Evolutionary conservation across 2,329 filamentous ascomycete species (phyloP), one percentile per base, ranked within the genome.

Genomic region (Sclerotinia nivalis): DNA sequence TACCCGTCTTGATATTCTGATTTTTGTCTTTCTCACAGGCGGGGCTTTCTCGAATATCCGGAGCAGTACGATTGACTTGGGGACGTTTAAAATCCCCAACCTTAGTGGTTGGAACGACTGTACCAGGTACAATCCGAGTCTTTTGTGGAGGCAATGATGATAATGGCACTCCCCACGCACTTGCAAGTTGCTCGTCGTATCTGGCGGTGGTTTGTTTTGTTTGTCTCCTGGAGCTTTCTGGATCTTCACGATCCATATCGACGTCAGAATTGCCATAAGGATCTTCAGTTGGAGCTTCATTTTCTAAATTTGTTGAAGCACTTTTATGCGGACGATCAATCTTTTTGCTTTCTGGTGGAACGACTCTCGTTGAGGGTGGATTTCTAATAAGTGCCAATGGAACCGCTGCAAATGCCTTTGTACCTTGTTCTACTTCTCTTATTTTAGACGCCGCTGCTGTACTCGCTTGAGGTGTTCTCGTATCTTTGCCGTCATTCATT

Each of bases 91-190:
- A 20, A 25, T 64, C 31, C 8, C 31, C 45, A 64, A n/a, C 1
- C 25, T 50, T 64, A n/a, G 15, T 31, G 13, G 4, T 1, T 10
- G 54, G 9, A 15, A 25, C 22, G 15, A 40, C 22, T 18, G 45
- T 64, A 18, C 45, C 45, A n/a, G 60, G 60, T 4, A 64, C 22
- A 50, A 50, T 64, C n/a, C 60, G 22, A 50, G 45, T 50, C 13
- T 50, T 64, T 20, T 64, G 13, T 37, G 45, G 60, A 37, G 60
- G 3, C 2, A 50, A 12, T 25, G 60, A 50, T 18, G 60, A 50
- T 5, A 50, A 37, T 22, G 60, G 60, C 13, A 64, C 45, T 25
- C 60, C 31, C 60, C 45, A 64, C 8, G 60, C 60, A 25, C 37
- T 50, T 37, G 31, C 60, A 2, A 64, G 22, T 6, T 64, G 45